phyloP scores from a whole-genome alignment of 495 filamentous ascomycete species.

The Rostrohypoxylon terebratum region DNA sequence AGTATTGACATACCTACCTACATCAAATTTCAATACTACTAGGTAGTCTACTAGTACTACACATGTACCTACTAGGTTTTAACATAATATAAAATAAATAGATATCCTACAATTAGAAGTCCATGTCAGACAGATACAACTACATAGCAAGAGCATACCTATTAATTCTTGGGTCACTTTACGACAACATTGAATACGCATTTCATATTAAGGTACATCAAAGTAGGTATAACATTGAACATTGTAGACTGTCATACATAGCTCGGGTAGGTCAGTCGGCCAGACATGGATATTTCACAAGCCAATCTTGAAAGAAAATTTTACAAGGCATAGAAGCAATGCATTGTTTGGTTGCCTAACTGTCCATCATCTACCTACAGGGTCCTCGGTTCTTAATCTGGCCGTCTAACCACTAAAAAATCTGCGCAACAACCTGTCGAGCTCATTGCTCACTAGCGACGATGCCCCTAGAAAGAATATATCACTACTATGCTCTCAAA shows the following conservation, averaged over 20 bases:
- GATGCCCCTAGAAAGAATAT: not conserved
- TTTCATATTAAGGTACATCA: no score
- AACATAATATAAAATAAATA: no score
- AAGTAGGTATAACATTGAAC: no score
- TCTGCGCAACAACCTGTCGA: constrained; percentile 17
- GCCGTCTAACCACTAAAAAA: constrained; percentile 12
- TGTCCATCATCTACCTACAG: constrained; percentile 16
- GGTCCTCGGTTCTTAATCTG: constrained; percentile 10
- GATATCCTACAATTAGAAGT: not conserved
- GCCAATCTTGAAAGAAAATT: not conserved
- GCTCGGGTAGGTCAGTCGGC: not conserved
- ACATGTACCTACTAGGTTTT: no score
- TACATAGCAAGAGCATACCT: no score
- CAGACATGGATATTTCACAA: not conserved
- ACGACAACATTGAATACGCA: no score
- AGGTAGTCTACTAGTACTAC: no score
- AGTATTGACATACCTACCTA: no score
- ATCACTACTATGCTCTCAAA: not conserved
- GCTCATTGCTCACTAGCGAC: constrained; percentile 2
- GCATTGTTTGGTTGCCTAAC: constrained; percentile 31
- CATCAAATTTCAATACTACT: no score
- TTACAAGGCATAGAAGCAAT: constrained; percentile 27
- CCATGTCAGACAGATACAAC: no score
- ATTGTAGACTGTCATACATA: no score
- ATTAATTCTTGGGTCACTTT: no score